These are phyloP conservation scores for Mycena polygramma DNA, from an alignment of 768 basidiomycete species.

Conservation along the genomic window DNA sequence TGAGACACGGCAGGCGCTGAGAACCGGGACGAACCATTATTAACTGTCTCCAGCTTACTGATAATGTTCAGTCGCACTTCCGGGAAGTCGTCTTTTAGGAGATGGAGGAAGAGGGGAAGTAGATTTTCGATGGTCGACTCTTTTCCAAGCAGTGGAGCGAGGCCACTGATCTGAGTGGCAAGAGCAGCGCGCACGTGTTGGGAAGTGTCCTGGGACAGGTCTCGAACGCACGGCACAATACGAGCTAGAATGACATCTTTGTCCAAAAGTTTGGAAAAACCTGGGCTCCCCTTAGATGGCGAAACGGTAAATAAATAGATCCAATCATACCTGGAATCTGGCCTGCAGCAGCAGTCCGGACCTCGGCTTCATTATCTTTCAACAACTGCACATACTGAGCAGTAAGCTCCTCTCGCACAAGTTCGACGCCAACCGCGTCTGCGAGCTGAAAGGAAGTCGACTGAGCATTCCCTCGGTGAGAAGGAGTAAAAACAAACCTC, in stretches of 20 bases:
- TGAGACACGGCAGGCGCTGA: slow-evolving; percentile 29
- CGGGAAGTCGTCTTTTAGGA: slow-evolving; percentile 98
- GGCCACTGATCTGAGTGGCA: slow-evolving; percentile 95
- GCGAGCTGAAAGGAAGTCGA: slow-evolving; percentile 72
- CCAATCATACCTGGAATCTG: slow-evolving; percentile 91
- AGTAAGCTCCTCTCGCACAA: slow-evolving; percentile 95
- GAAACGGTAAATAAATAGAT: slow-evolving; percentile 18
- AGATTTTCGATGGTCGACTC: slow-evolving; percentile 96
- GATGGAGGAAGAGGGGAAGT: slow-evolving; percentile 95
- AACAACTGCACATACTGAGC: slow-evolving; percentile 92
- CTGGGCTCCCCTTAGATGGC: slow-evolving; percentile 55
- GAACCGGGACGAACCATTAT: slow-evolving; percentile 73
- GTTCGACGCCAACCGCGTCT: slow-evolving; percentile 88
- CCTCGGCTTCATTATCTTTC: slow-evolving; percentile 99
- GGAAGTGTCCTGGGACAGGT: slow-evolving; percentile 92
- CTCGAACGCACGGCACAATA: slow-evolving; percentile 94
- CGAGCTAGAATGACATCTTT: slow-evolving; percentile 94
- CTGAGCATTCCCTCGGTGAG: neutral
- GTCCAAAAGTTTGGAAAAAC: slow-evolving; percentile 94
- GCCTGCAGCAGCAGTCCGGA: slow-evolving; percentile 94
- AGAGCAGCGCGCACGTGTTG: slow-evolving; percentile 98
- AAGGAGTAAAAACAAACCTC: slow-evolving; percentile 64
- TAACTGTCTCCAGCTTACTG: slow-evolving; percentile 97
- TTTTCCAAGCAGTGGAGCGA: slow-evolving; percentile 93
- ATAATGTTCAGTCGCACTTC: slow-evolving; percentile 98